Evolutionary conservation across 768 basidiomycete species (phyloP), one percentile per base, ranked within the genome.

Genomic region (Mycena venus): DNA sequence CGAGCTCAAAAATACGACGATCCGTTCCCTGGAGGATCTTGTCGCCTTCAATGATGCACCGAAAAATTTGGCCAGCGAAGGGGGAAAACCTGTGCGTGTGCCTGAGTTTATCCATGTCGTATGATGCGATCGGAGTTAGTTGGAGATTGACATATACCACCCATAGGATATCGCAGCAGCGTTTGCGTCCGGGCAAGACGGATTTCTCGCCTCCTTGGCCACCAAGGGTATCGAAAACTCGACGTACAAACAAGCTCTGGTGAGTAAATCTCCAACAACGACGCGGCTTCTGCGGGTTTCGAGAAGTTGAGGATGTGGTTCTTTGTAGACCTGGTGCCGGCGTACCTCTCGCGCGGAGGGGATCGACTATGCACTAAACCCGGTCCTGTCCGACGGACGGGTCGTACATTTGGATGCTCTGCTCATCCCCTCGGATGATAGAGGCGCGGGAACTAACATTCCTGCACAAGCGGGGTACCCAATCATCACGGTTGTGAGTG

Each of bases 391-490:
- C 23, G 65, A 73, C 49, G 75, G 75, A 32, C 56, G 29, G 4
- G 32, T 44, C 4, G 72, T 76, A 4, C 76, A 74, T 72, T 38
- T 77, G 27, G 76, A 77, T 40, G 76, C 76, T 6, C 44, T 77
- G 23, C 70, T 77, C 29, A 77, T 72, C 17, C 76, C 76, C 2
- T 77, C 76, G 5, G 76, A 77, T 38, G 76, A 77, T 32, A 74
- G 59, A n/a, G 47, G 75, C 15, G 62, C 75, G 2, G 72, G 72
- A 75, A 53, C 83, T 82, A 78, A 69, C 6, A 80, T 81, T 2
- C 82, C 86, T 14, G 88, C 86, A 4, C 84, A 87, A 65, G 84
- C 86, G 11, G 88, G 86, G 8, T 88, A 87, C 64, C 88, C 88
- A 3, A 85, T 88, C 72, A 82, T 88, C 58, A 87, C 88, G n/a